Percentiles rank a stretch among this genome's conserved stretches.
phyloP scores from a whole-genome alignment of 2,329 filamentous ascomycete species.

The Aspergillus fumigatus region DNA sequence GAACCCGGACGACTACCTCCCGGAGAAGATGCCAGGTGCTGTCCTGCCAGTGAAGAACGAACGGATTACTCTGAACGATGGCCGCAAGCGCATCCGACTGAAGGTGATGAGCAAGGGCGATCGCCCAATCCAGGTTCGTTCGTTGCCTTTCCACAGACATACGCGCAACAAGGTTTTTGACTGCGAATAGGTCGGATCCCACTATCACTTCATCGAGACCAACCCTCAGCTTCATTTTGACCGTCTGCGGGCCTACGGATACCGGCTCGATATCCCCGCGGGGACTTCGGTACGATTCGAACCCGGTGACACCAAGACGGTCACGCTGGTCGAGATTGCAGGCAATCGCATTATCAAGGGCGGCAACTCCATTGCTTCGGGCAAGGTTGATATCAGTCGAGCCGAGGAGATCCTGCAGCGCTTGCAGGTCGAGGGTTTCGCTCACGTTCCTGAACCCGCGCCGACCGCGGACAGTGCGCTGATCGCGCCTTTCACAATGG shows the following conservation, averaged over 20 bases:
- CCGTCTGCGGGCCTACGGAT: constrained; percentile 75
- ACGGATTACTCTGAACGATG: constrained; percentile 66
- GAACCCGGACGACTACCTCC: constrained; percentile 61
- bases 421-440: constrained; percentile 69
- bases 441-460: constrained; percentile 69
- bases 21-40: constrained; percentile 70
- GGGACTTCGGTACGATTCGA: constrained; percentile 93
- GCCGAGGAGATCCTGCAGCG: constrained; percentile 62
- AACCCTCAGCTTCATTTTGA: constrained; percentile 90
- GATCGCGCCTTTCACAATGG: constrained; percentile 65
- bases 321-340: constrained; percentile 82
- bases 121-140: constrained; percentile 73
- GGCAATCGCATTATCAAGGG: constrained; percentile 76
- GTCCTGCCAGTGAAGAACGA: constrained; percentile 66
- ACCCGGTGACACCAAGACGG: constrained; percentile 86
- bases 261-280: constrained; percentile 80
- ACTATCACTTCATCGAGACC: constrained; percentile 95
- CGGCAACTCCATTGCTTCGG: constrained; percentile 74
- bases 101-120: constrained; percentile 83
- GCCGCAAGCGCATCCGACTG: constrained; percentile 67
- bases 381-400: constrained; percentile 61
- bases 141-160: neutral
- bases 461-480: constrained; percentile 53
- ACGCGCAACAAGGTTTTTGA: neutral
- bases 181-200: constrained; percentile 64